phyloP scores from a whole-genome alignment of 306 rosid species.

The Herpetospermum pedunculosum region DNA sequence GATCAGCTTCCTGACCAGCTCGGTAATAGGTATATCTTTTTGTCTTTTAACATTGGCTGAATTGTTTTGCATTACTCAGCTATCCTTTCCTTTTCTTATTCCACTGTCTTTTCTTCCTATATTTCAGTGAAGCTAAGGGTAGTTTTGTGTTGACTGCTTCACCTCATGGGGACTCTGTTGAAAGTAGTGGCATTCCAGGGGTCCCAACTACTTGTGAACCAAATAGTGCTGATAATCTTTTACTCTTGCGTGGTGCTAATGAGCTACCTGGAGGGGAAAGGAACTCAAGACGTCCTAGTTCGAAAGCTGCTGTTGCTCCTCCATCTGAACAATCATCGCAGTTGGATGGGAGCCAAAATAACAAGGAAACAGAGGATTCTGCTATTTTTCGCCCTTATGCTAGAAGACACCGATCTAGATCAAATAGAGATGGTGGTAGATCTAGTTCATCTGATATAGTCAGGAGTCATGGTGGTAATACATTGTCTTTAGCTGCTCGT shows the following conservation, averaged over 20 bases:
- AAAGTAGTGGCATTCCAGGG: slow-evolving; percentile 91
- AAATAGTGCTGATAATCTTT: slow-evolving; percentile 90
- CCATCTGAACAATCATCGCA: slow-evolving; percentile 86
- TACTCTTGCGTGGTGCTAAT: slow-evolving; percentile 68
- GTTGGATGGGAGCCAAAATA: slow-evolving; percentile 68
- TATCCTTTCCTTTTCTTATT: slow-evolving; percentile 2
- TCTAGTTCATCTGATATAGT: slow-evolving; percentile 26
- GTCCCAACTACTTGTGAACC: slow-evolving; percentile 72
- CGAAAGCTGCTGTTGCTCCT: slow-evolving; percentile 48
- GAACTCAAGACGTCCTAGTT: slow-evolving; percentile 43
- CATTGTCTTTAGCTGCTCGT: slow-evolving; percentile 28
- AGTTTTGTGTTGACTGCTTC: slow-evolving; percentile 96
- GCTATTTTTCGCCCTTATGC: slow-evolving; percentile 91
- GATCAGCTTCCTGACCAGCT: slow-evolving; percentile 89
- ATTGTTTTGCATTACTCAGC: slow-evolving; percentile 7
- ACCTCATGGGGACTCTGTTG: slow-evolving; percentile 96
- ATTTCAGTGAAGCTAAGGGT: slow-evolving; percentile 87
- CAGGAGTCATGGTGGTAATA: slow-evolving; percentile 24
- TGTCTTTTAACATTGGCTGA: slow-evolving; percentile 9
- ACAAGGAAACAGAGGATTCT: slow-evolving; percentile 88
- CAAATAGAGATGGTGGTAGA: slow-evolving; percentile 66
- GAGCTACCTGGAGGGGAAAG: slow-evolving; percentile 57
- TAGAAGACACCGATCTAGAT: slow-evolving; percentile 84
- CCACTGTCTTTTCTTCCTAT: slow-evolving; percentile 11
- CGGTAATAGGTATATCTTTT: slow-evolving; percentile 60